Conservation (phyloP, 2,329 filamentous ascomycete species). For the Coleophoma cylindrospora region DNA sequence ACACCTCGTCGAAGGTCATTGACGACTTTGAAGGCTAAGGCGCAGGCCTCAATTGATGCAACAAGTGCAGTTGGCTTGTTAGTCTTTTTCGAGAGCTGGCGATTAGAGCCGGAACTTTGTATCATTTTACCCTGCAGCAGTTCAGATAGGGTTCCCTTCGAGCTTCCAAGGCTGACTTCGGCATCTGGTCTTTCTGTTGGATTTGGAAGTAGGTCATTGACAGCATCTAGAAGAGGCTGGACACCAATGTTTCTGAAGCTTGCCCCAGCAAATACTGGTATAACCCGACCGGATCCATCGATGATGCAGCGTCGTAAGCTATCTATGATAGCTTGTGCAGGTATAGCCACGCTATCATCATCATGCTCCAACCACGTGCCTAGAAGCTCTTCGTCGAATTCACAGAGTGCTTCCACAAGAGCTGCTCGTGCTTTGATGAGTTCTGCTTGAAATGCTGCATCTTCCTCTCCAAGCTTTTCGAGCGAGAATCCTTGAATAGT, state of each 20-base stretch:
- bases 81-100: conserved; percentile 29
- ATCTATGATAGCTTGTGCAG: conserved; percentile 60
- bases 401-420: conserved; percentile 78
- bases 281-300: conserved; percentile 63
- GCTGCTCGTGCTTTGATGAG: conserved; percentile 70
- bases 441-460: conserved; percentile 54
- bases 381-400: conserved; percentile 82
- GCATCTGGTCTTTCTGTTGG: conserved; percentile 76
- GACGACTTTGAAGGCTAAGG: conserved; percentile 86
- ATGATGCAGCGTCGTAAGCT: conserved; percentile 71
- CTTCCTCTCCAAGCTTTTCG: conserved; percentile 42
- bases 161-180: conserved; percentile 63
- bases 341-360: conserved; percentile 65
- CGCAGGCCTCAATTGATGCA: conserved; percentile 55
- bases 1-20: conserved; percentile 82
- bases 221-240: conserved; percentile 82
- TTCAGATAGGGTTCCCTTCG: conserved; percentile 46
- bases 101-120: conserved; percentile 27
- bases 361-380: conserved; percentile 77
- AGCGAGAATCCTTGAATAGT: conserved; percentile 50
- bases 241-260: conserved; percentile 94
- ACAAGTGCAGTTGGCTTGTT: conserved; percentile 34
- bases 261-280: conserved; percentile 85
- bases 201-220: conserved; percentile 81
- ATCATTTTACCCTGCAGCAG: conserved; percentile 40